These are phyloP conservation scores for Colletotrichum trifolii DNA, from an alignment of 2,329 filamentous ascomycete genomes.

Conservation along the genomic window DNA sequence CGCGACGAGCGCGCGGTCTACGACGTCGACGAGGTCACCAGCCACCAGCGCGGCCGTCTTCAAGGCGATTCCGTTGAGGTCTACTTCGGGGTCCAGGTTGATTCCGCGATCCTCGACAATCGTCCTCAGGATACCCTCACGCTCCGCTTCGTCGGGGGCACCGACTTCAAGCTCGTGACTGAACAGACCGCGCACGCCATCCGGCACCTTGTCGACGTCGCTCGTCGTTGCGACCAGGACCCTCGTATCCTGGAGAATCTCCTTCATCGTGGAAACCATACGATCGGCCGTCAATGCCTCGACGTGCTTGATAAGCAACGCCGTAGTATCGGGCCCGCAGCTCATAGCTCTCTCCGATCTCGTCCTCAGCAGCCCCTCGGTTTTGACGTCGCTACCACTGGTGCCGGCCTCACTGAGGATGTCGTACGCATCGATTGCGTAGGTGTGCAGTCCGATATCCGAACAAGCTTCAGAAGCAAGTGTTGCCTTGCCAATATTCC, in stretches of 20 bases:
- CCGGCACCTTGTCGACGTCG: conserved; percentile 93
- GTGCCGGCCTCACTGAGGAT: conserved; percentile 91
- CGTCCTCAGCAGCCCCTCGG: conserved; percentile 88
- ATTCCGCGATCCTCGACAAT: conserved; percentile 82
- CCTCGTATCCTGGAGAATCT: conserved; percentile 81
- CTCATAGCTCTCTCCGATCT: conserved; percentile 89
- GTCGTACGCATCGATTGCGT: conserved; percentile 90
- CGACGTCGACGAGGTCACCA: conserved; percentile 92
- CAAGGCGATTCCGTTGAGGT: conserved; percentile 85
- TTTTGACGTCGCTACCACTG: conserved; percentile 91
- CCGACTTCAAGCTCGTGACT: conserved; percentile 95
- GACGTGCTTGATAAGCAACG: conserved; percentile 87
- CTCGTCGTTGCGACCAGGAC: conserved; percentile 94
- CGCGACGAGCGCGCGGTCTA: conserved; percentile 87
- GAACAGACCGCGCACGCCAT: conserved; percentile 89
- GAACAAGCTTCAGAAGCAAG: conserved; percentile 81
- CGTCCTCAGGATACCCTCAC: conserved; percentile 85
- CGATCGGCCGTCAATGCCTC: conserved; percentile 92
- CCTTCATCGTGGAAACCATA: conserved; percentile 86
- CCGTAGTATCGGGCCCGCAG: conserved; percentile 86
- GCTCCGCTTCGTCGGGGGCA: conserved; percentile 90
- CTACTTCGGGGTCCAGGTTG: conserved; percentile 83
- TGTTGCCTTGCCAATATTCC: conserved; percentile 92
- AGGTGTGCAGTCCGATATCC: conserved; percentile 91
- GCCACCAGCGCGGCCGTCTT: conserved; percentile 97